phyloP scores from a whole-genome alignment of 73 alveolate species.

The Paramecium tetraurelia region DNA sequence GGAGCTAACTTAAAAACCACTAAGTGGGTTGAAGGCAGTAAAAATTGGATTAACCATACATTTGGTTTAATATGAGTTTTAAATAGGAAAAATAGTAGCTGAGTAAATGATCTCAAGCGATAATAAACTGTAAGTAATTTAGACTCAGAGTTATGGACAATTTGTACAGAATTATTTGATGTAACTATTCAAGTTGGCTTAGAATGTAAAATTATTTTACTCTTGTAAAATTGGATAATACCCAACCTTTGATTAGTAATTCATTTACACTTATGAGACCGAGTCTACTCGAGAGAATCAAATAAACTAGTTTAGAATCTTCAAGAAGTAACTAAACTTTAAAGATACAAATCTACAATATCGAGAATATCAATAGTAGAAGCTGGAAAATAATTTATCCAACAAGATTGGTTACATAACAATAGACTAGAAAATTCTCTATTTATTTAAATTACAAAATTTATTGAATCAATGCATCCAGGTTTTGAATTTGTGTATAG shows the following conservation, averaged over 20 bases:
- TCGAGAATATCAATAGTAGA: not conserved
- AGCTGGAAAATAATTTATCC: not conserved
- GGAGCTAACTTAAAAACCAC: not conserved
- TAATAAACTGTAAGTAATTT: not conserved
- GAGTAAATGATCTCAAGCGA: not conserved
- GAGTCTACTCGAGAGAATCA: not conserved
- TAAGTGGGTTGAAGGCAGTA: not conserved
- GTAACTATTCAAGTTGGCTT: conserved; percentile 33
- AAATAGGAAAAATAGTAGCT: conserved; percentile 34
- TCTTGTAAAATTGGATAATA: conserved; percentile 35
- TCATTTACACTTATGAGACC: not conserved
- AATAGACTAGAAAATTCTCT: not conserved
- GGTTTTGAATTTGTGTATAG: conserved; percentile 5
- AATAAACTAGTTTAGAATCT: not conserved
- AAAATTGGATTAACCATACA: not conserved
- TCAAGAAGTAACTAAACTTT: not conserved
- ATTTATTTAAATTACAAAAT: conserved; percentile 35
- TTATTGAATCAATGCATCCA: not conserved
- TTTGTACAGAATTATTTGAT: conserved; percentile 17
- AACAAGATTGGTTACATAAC: not conserved
- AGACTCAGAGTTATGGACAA: not conserved
- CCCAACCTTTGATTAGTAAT: not conserved
- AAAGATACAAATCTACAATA: conserved; percentile 5
- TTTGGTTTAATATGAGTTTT: not conserved
- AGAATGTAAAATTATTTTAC: conserved; percentile 7